A percentile compares a stretch with the other conserved stretches of the same genome.
These are phyloP conservation scores for Candida sp. DNA, from an alignment of 1,139 yeast genomes.

Conservation along the genomic window DNA sequence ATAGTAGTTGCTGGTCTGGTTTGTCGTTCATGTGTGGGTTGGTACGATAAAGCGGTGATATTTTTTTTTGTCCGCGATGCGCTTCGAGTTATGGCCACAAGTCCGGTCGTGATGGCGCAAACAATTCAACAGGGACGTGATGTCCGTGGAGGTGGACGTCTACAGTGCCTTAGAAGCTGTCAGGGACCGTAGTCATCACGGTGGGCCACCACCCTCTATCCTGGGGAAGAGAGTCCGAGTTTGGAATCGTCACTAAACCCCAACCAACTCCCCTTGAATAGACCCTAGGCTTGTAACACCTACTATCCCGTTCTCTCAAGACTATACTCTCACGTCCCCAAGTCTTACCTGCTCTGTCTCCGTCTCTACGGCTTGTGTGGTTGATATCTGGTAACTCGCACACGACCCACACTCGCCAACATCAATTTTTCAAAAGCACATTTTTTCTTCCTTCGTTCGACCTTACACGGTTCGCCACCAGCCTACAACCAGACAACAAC, in stretches of 20 bases:
- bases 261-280: too few relatives aligned
- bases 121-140: neutral
- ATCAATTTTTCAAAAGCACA: neutral
- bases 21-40: neutral
- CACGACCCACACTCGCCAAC: slow-evolving; percentile 3
- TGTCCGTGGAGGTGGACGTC: too few relatives aligned
- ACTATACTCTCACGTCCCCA: neutral
- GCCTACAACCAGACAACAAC: neutral
- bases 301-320: too few relatives aligned
- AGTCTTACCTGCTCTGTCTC: neutral
- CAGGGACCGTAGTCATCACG: too few relatives aligned
- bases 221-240: too few relatives aligned
- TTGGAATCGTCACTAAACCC: too few relatives aligned
- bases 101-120: neutral
- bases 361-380: neutral
- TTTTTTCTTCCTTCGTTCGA: neutral
- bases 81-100: neutral
- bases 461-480: slow-evolving; percentile 9
- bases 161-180: too few relatives aligned
- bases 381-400: neutral
- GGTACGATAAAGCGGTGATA: neutral
- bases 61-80: neutral
- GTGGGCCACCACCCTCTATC: too few relatives aligned
- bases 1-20: neutral
- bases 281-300: too few relatives aligned